Evolutionary conservation across 495 filamentous ascomycete species (phyloP), one percentile per base, ranked within the genome.

Genomic region (Amniculicola lignicola): DNA sequence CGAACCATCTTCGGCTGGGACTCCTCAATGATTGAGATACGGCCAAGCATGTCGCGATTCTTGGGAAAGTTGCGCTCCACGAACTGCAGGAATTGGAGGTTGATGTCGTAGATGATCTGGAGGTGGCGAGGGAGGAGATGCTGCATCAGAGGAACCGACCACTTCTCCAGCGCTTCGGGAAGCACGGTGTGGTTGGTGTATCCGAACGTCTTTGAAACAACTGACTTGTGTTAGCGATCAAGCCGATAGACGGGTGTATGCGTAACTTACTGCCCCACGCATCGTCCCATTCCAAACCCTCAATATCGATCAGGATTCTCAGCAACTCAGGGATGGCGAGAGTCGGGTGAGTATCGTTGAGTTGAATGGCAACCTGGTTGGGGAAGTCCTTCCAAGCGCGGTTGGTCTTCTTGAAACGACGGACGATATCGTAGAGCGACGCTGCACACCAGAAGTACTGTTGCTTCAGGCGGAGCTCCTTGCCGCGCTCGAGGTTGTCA

Each of bases 371-470:
- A 57, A 97, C 83, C 66, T 96, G 89, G 33, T 94, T 93, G 27
- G 93, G 80, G 75, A 98, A 98, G 57, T 92, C 85, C 49, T 71
- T 84, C 92, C 93, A 98, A 6, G 88, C 72, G 58, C 92, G 82
- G 72, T 88, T 90, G 18, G 89, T 83, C 79, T 98, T 98, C 78
- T 96, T 97, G 81, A 97, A 98, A 38, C 93, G 83, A 21, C 93
- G 87, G 44, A 98, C 85, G 73, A 98, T 97, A 64, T 98, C 93
- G 67, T 84, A 89, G 4, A 98, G 77, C 14, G 94, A 97, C 5
- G 93, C 93, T 44, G 93, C 91, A 72, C 95, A 95, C 93, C 93
- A 98, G 76, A 98, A 98, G 78, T 98, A 98, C 70, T 98, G 93
- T 69, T 98, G 93, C 79, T 97, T 98, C 66, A 98, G 75, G 48